A percentile compares a stretch with the other conserved stretches of the same genome.
Evolutionary conservation across 768 basidiomycete species (phyloP).

Genomic region (Stropharia rugosoannulata): DNA sequence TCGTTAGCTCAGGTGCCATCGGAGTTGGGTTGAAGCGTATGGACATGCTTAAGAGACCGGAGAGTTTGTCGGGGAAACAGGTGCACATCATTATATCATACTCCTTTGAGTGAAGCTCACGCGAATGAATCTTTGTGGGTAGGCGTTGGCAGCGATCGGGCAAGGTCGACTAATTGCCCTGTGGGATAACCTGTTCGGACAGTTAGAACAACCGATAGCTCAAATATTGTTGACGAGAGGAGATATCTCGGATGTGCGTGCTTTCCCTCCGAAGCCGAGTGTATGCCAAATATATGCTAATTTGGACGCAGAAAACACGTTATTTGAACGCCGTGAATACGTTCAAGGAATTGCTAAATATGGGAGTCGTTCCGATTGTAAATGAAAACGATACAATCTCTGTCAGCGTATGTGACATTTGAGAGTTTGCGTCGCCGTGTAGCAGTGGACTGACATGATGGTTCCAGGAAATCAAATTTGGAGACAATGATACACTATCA

Average conservation of each 20-base stretch:
- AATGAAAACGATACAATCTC: constrained; percentile 99
- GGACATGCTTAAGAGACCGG: constrained; percentile 77
- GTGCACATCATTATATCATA: constrained; percentile 38
- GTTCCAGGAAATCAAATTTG: constrained; percentile 96
- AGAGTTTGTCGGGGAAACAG: constrained; percentile 89
- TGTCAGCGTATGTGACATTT: constrained; percentile 72
- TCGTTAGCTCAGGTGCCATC: constrained; percentile 97
- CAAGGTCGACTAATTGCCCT: constrained; percentile 95
- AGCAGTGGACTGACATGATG: not conserved
- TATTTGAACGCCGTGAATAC: constrained; percentile 98
- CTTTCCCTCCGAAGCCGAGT: not conserved
- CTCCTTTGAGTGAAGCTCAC: not conserved
- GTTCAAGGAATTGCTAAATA: constrained; percentile 82
- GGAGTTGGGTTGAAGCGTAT: constrained; percentile 93
- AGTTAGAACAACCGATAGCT: constrained; percentile 92
- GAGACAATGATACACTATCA: constrained; percentile 97
- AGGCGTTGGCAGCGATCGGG: constrained; percentile 96
- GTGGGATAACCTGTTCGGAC: constrained; percentile 96
- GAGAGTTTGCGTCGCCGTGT: not conserved
- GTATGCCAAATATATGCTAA: constrained; percentile 5
- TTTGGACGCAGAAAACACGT: constrained; percentile 68
- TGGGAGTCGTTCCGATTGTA: constrained; percentile 97
- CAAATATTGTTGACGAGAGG: constrained; percentile 93
- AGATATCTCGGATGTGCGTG: constrained; percentile 91
- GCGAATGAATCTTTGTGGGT: not conserved